Evolutionary conservation across 2,329 filamentous ascomycete species (phyloP).

Genomic region (Colletotrichum liriopes): DNA sequence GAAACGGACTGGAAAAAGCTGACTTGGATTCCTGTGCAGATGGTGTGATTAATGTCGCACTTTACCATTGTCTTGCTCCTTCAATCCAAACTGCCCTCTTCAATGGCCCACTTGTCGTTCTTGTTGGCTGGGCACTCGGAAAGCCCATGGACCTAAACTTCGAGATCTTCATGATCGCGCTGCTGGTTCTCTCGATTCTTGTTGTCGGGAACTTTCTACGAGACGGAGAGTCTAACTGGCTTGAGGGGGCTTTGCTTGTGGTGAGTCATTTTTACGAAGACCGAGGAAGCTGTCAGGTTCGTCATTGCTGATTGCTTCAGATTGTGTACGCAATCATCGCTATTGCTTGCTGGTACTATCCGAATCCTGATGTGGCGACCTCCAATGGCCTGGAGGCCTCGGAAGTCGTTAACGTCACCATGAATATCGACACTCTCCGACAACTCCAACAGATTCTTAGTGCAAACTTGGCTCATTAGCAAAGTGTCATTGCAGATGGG

Average conservation of each 20-base stretch:
- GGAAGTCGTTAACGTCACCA: constrained; percentile 49
- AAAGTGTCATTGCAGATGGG: too few relatives aligned
- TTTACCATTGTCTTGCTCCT: constrained; percentile 81
- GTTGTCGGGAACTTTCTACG: constrained; percentile 83
- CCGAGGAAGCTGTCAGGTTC: background rate
- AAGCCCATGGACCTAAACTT: constrained; percentile 81
- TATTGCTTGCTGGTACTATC: constrained; percentile 62
- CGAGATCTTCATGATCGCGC: constrained; percentile 82
- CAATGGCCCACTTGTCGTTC: constrained; percentile 80
- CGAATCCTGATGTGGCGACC: constrained; percentile 57
- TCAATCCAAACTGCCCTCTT: constrained; percentile 84
- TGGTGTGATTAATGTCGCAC: constrained; percentile 77
- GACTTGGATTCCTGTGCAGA: constrained; percentile 52
- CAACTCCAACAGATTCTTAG: constrained; percentile 48
- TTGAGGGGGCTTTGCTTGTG: constrained; percentile 81
- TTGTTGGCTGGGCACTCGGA: constrained; percentile 78
- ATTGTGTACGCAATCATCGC: constrained; percentile 62
- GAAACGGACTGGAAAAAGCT: background rate
- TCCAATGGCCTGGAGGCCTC: constrained; percentile 50
- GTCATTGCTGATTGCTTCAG: constrained; percentile 41
- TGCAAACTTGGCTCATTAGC: constrained; percentile 18
- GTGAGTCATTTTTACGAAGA: constrained; percentile 51
- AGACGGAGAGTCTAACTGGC: constrained; percentile 82
- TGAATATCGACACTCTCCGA: constrained; percentile 50
- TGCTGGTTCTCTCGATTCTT: constrained; percentile 81